phyloP scores from a whole-genome alignment of 1,284 basidiomycete genomes.

The Ganoderma meredithae region DNA sequence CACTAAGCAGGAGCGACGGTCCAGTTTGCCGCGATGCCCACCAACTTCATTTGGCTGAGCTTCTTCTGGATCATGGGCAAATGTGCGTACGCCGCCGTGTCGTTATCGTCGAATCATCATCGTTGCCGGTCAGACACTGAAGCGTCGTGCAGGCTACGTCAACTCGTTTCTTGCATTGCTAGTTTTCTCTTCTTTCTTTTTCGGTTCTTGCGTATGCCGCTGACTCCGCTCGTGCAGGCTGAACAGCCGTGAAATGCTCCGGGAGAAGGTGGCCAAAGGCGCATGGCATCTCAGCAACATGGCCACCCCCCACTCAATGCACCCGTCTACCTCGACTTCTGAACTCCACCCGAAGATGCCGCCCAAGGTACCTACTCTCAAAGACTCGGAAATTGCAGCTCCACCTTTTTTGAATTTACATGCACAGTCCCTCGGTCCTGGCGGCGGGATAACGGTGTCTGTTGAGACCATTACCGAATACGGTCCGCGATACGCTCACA shows the following conservation, averaged over 20 bases:
- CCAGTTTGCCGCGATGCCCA: constrained; percentile 41
- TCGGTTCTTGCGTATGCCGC: neutral
- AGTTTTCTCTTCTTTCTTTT: constrained; percentile 13
- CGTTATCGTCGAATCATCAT: no score
- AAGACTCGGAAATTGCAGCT: neutral
- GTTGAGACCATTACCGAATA: constrained; percentile 33
- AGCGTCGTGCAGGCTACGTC: constrained; percentile 35
- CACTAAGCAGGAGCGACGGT: neutral
- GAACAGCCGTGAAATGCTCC: constrained; percentile 36
- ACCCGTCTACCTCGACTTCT: constrained; percentile 19
- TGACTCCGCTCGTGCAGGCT: constrained; percentile 23
- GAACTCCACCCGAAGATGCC: constrained; percentile 12
- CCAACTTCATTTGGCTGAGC: constrained; percentile 42
- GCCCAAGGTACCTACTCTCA: constrained; percentile 7
- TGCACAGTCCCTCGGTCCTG: neutral
- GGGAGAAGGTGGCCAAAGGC: constrained; percentile 31
- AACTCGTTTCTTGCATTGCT: constrained; percentile 40
- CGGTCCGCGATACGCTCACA: constrained; percentile 19
- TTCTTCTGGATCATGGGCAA: constrained; percentile 46
- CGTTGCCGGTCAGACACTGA: neutral
- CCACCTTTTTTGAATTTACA: neutral
- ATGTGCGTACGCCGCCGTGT: constrained; percentile 30
- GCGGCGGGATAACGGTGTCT: constrained; percentile 25
- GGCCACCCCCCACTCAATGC: constrained; percentile 20
- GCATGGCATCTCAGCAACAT: constrained; percentile 29